These are phyloP conservation scores for Aspergillus glaucus DNA, from an alignment of 2,329 filamentous ascomycete species.

Conservation along the genomic window DNA sequence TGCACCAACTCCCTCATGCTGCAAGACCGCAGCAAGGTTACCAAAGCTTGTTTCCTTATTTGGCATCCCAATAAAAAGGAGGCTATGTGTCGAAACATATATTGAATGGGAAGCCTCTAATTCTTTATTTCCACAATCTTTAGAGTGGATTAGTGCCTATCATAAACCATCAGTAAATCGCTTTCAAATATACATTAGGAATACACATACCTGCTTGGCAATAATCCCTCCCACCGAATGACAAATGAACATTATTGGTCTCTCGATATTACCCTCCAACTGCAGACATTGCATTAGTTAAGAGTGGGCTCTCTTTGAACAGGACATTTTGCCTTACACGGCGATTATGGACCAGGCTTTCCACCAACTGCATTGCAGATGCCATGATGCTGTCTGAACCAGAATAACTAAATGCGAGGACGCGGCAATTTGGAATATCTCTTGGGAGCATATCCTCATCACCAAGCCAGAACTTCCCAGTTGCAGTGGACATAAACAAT, in stretches of 20 bases:
- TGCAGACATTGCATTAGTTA: too few relatives aligned
- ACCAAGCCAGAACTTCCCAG: conserved; percentile 31
- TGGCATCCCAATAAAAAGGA: conserved; percentile 35
- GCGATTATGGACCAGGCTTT: conserved; percentile 28
- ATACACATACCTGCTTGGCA: conserved; percentile 30
- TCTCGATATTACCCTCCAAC: conserved; percentile 24
- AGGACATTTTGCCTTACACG: conserved; percentile 10
- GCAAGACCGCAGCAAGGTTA: conserved; percentile 11
- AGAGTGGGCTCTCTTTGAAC: conserved; percentile 2
- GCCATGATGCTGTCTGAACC: conserved; percentile 23
- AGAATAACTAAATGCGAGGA: conserved; percentile 29
- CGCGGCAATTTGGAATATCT: conserved; percentile 21
- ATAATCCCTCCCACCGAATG: conserved; percentile 39
- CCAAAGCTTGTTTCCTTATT: conserved; percentile 33
- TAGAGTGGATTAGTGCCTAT: conserved; percentile 32
- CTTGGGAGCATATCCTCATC: conserved; percentile 23
- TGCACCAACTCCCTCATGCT: conserved; percentile 41
- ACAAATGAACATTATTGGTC: conserved; percentile 37
- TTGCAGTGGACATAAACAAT: conserved; percentile 33
- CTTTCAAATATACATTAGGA: neutral
- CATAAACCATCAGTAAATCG: neutral
- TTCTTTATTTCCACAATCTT: conserved; percentile 13
- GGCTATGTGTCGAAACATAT: conserved; percentile 25
- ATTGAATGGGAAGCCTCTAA: conserved; percentile 22
- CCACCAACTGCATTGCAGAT: conserved; percentile 27